phyloP scores from a whole-genome alignment of 129 eudicot species.

The Lactuca sativa region DNA sequence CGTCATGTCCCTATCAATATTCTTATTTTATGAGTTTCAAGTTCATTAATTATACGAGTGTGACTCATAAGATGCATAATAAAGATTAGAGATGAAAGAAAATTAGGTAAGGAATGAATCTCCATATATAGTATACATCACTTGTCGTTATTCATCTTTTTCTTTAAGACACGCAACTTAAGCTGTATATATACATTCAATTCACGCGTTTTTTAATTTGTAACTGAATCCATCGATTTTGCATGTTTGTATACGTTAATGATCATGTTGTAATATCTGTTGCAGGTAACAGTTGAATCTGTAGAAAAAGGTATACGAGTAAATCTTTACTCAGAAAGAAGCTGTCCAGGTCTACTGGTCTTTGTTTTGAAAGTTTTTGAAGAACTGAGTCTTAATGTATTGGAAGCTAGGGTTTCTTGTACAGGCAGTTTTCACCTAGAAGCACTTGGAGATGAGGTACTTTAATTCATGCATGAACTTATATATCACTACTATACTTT shows the following conservation, averaged over 20 bases:
- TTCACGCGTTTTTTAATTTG: background rate
- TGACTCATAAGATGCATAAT: constrained; percentile 9
- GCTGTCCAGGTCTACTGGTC: constrained; percentile 80
- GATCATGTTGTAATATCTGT: constrained; percentile 15
- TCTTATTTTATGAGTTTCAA: constrained; percentile 16
- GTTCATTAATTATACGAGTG: constrained; percentile 15
- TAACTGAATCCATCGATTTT: background rate
- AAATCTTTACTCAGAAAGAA: constrained; percentile 59
- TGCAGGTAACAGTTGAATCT: constrained; percentile 83
- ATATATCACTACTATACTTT: background rate
- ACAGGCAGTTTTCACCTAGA: constrained; percentile 69
- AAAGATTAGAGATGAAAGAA: constrained; percentile 10
- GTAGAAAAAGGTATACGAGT: constrained; percentile 85
- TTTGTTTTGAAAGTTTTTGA: constrained; percentile 74
- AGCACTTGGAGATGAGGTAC: constrained; percentile 85
- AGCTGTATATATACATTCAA: background rate
- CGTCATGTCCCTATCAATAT: constrained; percentile 18
- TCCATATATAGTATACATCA: background rate
- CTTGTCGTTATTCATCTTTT: constrained; percentile 7
- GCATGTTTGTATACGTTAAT: background rate
- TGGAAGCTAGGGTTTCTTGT: constrained; percentile 96
- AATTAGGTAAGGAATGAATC: background rate
- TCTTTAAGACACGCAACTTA: background rate
- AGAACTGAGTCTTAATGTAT: constrained; percentile 68
- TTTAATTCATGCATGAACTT: background rate